phyloP scores from a whole-genome alignment of 2,329 filamentous ascomycete species.

The Coniochaeta sp. region DNA sequence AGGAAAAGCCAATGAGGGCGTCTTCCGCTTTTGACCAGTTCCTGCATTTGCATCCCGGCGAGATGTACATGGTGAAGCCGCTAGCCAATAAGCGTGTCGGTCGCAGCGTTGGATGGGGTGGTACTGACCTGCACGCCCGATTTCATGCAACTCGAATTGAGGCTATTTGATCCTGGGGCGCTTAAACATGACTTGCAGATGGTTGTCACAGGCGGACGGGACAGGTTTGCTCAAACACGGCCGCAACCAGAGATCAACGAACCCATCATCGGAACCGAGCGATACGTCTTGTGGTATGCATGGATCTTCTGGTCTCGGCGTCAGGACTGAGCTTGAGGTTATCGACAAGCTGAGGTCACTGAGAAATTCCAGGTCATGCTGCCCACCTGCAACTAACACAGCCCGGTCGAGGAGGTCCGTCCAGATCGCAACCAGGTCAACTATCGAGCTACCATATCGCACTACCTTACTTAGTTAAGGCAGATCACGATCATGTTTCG shows the following conservation, averaged over 20 bases:
- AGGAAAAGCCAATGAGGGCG: background rate
- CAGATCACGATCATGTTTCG: background rate
- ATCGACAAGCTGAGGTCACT: background rate
- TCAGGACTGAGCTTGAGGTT: background rate
- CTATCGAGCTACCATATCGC: too few relatives aligned
- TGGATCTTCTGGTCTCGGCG: background rate
- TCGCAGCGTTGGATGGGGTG: background rate
- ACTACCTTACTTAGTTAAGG: background rate
- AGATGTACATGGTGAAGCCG: background rate
- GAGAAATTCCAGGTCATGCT: background rate
- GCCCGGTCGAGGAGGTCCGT: background rate
- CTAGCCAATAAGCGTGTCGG: background rate
- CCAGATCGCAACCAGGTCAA: background rate
- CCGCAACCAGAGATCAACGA: background rate
- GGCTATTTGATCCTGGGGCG: background rate
- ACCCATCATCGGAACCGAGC: background rate
- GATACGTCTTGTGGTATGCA: background rate
- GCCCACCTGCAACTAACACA: background rate
- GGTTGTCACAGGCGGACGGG: background rate
- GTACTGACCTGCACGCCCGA: background rate
- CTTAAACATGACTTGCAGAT: slow-evolving; percentile 1
- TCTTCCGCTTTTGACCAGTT: background rate
- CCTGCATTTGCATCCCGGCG: background rate
- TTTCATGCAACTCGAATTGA: background rate
- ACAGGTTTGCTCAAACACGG: background rate